These are phyloP conservation scores for Physcomitrellopsis africana DNA, from an alignment of 225 moss, liverwort and hornwort species.

Conservation along the genomic window DNA sequence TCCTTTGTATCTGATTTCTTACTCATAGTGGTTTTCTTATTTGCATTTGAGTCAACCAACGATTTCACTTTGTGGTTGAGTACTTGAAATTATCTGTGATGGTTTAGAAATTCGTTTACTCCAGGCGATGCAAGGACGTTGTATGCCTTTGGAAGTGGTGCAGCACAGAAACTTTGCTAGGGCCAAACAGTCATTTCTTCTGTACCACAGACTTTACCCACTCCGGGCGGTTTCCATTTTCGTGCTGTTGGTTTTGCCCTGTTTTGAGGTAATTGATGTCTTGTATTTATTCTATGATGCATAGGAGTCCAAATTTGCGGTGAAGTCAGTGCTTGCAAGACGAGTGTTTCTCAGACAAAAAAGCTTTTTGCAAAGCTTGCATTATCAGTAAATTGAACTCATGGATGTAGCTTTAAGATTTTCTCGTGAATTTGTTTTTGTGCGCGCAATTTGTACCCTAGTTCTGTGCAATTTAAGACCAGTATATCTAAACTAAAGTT, in stretches of 20 bases:
- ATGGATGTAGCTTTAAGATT: neutral
- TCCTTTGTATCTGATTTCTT: neutral
- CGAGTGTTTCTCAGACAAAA: neutral
- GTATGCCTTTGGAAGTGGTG: conserved; percentile 55
- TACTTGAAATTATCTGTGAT: neutral
- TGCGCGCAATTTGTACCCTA: neutral
- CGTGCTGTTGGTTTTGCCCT: conserved; percentile 47
- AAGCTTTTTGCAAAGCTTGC: neutral
- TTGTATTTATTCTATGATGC: neutral
- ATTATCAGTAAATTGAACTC: neutral
- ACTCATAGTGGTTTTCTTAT: neutral
- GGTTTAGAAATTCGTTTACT: neutral
- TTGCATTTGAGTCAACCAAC: neutral
- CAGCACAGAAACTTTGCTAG: conserved; percentile 36
- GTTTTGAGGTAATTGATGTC: conserved; percentile 49
- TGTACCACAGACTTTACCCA: conserved; percentile 38
- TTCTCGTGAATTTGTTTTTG: neutral
- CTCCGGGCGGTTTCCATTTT: conserved; percentile 43
- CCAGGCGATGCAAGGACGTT: conserved; percentile 59
- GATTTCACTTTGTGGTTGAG: neutral
- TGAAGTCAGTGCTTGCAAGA: neutral
- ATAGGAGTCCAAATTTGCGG: conserved; percentile 6
- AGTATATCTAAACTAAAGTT: neutral
- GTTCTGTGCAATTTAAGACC: neutral
- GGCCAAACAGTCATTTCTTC: conserved; percentile 47